A percentile compares a stretch with the other conserved stretches of the same genome.
These are phyloP conservation scores for Solanum paucissectum DNA, from an alignment of 257 asterid genomes.

Conservation along the genomic window DNA sequence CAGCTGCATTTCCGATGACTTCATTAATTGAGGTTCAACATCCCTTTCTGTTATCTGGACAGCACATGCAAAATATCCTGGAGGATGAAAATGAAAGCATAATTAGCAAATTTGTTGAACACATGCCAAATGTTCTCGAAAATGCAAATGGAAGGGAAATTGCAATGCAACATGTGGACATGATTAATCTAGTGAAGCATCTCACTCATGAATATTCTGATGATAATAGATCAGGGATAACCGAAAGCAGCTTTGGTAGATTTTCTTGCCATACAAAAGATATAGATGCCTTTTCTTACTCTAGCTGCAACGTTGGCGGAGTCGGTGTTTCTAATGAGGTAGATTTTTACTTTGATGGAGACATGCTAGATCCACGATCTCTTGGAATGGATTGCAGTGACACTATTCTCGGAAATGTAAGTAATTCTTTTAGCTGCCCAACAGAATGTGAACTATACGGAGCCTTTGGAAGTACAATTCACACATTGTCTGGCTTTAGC, in stretches of 20 bases:
- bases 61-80: neutral
- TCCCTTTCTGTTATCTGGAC: constrained; percentile 15
- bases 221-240: constrained; percentile 17
- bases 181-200: constrained; percentile 18
- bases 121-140: constrained; percentile 9
- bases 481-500: constrained; percentile 12
- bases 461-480: constrained; percentile 27
- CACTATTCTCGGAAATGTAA: constrained; percentile 9
- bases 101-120: neutral
- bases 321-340: constrained; percentile 16
- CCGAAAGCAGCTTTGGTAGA: constrained; percentile 11
- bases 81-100: constrained; percentile 14
- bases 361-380: constrained; percentile 8
- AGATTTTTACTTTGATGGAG: constrained; percentile 21
- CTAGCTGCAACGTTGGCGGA: constrained; percentile 5
- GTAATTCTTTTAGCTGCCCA: constrained; percentile 25
- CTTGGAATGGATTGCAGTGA: constrained; percentile 13
- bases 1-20: constrained; percentile 16
- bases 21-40: constrained; percentile 29
- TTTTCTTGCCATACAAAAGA: constrained; percentile 25
- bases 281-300: constrained; percentile 18
- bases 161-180: constrained; percentile 16
- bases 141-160: constrained; percentile 16
- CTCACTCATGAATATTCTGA: constrained; percentile 20
- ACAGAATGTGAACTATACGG: constrained; percentile 36